A percentile compares a stretch with the other conserved stretches of the same genome.
These are phyloP conservation scores for Citrus glauca DNA, from an alignment of 345 rosid genomes.

Conservation along the genomic window DNA sequence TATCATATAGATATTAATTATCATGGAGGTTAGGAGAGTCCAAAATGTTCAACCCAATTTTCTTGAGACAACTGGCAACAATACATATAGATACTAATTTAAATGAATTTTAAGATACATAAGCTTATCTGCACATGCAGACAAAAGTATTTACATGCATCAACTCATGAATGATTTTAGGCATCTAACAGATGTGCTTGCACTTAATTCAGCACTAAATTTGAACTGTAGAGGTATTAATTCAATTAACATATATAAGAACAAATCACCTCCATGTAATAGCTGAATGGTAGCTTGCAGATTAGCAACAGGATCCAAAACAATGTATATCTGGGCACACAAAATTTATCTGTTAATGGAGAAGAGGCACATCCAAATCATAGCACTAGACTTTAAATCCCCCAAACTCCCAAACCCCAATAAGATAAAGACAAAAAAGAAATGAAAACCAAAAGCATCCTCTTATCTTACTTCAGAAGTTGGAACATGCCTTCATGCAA, in stretches of 20 bases:
- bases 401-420: not conserved
- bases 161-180: not conserved
- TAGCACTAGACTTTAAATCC: not conserved
- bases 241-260: constrained; percentile 13
- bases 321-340: constrained; percentile 69
- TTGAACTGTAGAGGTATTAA: not conserved
- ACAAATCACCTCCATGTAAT: constrained; percentile 81
- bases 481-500: constrained; percentile 89
- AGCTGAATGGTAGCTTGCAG: constrained; percentile 96
- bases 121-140: not conserved
- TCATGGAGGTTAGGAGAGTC: too few species aligned
- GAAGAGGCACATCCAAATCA: constrained; percentile 1
- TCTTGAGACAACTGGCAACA: not conserved
- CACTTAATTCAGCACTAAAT: not conserved
- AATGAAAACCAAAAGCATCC: constrained; percentile 6
- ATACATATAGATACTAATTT: not conserved
- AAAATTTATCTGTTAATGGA: constrained; percentile 13
- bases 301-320: constrained; percentile 89
- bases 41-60: not conserved
- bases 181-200: not conserved
- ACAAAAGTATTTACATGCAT: not conserved
- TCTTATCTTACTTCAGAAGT: constrained; percentile 72
- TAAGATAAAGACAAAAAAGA: not conserved
- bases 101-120: not conserved
- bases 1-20: too few species aligned